Conservation (phyloP, 1,284 basidiomycete genomes). For the Rugosomyces carneus region DNA sequence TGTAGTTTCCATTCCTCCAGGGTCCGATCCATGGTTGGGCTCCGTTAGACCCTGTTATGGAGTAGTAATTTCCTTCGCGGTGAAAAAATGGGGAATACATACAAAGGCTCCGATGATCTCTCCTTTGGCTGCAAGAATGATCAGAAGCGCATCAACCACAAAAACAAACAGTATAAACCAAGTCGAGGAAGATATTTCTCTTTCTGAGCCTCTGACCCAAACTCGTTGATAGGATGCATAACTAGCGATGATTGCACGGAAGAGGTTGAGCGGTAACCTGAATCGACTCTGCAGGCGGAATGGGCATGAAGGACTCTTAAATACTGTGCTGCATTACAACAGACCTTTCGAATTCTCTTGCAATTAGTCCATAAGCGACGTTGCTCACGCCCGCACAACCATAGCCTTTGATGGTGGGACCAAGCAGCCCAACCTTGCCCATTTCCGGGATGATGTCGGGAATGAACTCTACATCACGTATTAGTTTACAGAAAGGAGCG, state of each 20-base stretch:
- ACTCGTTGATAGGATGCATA: conserved; percentile 97
- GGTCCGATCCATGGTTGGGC: conserved; percentile 95
- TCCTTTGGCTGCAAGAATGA: conserved; percentile 59
- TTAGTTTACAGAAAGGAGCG: too few species aligned
- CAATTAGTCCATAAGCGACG: conserved; percentile 91
- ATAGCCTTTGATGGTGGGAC: conserved; percentile 90
- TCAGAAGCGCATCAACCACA: neutral
- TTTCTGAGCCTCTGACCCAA: conserved; percentile 87
- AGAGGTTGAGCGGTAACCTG: conserved; percentile 93
- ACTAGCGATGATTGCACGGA: conserved; percentile 95
- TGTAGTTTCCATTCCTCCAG: conserved; percentile 89
- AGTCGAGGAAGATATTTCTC: conserved; percentile 85
- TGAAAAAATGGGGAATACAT: conserved; percentile 25
- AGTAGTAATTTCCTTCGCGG: conserved; percentile 1
- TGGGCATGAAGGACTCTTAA: neutral
- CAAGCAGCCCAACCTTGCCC: conserved; percentile 89
- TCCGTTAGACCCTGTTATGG: conserved; percentile 81
- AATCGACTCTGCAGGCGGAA: conserved; percentile 66
- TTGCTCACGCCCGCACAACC: conserved; percentile 92
- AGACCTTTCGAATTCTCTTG: conserved; percentile 87
- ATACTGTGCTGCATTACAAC: conserved; percentile 14
- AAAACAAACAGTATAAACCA: conserved; percentile 37
- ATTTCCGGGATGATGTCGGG: conserved; percentile 79
- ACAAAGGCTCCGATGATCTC: conserved; percentile 93
- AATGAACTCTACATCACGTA: conserved; percentile 60